These are phyloP conservation scores for Pseudoturritis turrita DNA, from an alignment of 345 rosid species.

Conservation along the genomic window DNA sequence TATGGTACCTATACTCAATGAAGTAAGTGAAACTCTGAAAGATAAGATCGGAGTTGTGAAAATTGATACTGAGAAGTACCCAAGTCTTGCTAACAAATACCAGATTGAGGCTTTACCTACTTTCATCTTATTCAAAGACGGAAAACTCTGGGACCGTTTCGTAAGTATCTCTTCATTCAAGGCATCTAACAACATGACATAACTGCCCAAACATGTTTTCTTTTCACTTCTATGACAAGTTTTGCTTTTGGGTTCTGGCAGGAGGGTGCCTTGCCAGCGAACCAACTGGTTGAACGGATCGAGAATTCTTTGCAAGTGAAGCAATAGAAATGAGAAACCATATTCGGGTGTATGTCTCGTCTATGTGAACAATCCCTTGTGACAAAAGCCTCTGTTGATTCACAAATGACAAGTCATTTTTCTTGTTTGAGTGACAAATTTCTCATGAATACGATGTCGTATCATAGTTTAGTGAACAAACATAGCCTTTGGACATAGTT, in stretches of 20 bases:
- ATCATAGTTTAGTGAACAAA: too few species aligned
- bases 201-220: too few species aligned
- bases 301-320: constrained; percentile 62
- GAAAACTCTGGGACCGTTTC: constrained; percentile 75
- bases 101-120: constrained; percentile 80
- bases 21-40: constrained; percentile 60
- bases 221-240: too few species aligned
- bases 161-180: too few species aligned
- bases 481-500: too few species aligned
- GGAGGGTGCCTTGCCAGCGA: constrained; percentile 81
- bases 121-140: constrained; percentile 81
- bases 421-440: not conserved
- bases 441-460: too few species aligned
- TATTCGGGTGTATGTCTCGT: too few species aligned
- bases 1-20: constrained; percentile 78
- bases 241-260: constrained; percentile 23
- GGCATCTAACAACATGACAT: too few species aligned
- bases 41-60: constrained; percentile 74
- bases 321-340: constrained; percentile 49
- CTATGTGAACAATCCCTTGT: not conserved
- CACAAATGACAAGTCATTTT: not conserved
- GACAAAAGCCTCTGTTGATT: not conserved
- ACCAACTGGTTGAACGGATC: constrained; percentile 59
- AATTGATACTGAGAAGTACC: constrained; percentile 93
- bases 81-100: constrained; percentile 66